Base-by-base conservation (phyloP, 331 rosid genomes). In the Quercus lobata region DNA sequence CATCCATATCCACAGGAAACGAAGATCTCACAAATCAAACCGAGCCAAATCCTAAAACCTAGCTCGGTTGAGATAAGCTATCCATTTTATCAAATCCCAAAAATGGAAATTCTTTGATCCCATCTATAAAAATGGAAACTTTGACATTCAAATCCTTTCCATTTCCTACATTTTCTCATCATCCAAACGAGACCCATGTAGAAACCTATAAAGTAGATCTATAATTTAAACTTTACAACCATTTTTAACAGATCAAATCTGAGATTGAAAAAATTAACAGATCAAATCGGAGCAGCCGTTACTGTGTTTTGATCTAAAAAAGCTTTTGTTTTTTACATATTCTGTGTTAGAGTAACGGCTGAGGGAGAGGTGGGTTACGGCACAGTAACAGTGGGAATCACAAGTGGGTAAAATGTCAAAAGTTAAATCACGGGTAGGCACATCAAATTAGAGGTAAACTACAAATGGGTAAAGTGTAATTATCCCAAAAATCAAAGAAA, bases 151-250 rank as follows among this genome's bases (percentile, higher is more conserved):
- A 70, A 81, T 17, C 11, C 55, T 8, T 19, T 49, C 55, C 14
- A 62, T 17, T 69, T 54, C 81, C 79, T 32, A 88, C 86, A 89
- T 79, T 80, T 81, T 72, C 78, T 49, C 34, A 69, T 44, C 32
- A 78, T 62, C 78, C 77, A 79, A 80, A 76, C 57, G 52, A 57
- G 60, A 41, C 71, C 69, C 32, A 57, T 29, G 49, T 44, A 78
- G 60, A 73, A 71, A 14, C n/a, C 29, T 6, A 44, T n/a, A 25
- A 53, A 16, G 69, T 63, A 88, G 89, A 90, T 87, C 93, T 83
- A 72, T 62, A 80, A 76, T 60, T 49, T 77, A 68, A 73, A 76
- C 14, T 75, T 75, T 58, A 73, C 73, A 75, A 81, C 68, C 72
- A 16, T 9, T 29, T 16, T 11, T 27, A 29, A 69, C 56, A 32